phyloP scores from a whole-genome alignment of 768 basidiomycete genomes.

The Lepiota brunneoincarnata region DNA sequence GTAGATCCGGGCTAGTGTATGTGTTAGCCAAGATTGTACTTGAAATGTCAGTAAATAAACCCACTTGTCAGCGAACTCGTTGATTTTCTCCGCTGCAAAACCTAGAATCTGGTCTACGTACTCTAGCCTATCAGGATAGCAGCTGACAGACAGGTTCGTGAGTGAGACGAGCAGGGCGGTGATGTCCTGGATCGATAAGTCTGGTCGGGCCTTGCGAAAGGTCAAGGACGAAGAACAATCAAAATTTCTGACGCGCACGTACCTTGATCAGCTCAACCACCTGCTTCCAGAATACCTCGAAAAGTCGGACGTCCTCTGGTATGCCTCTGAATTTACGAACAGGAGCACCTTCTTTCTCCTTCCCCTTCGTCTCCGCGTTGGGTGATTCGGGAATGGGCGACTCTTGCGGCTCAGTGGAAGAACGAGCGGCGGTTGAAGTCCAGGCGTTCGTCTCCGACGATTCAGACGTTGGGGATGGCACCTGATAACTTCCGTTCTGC shows the following conservation, averaged over 20 bases:
- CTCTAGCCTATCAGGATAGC: constrained; percentile 95
- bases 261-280: constrained; percentile 98
- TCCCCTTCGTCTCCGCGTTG: constrained; percentile 37
- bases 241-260: constrained; percentile 17
- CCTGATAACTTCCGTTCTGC: constrained; percentile 41
- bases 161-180: constrained; percentile 95
- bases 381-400: constrained; percentile 22
- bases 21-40: constrained; percentile 7
- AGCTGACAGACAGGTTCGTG: constrained; percentile 92
- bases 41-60: constrained; percentile 8
- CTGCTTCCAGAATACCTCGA: constrained; percentile 99
- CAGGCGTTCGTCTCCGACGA: constrained; percentile 41
- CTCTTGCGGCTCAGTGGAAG: constrained; percentile 26
- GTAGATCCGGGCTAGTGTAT: constrained; percentile 72
- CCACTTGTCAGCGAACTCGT: constrained; percentile 80
- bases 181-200: constrained; percentile 95
- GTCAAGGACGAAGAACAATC: background rate
- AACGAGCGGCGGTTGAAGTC: constrained; percentile 36
- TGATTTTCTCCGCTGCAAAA: constrained; percentile 84
- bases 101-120: constrained; percentile 95
- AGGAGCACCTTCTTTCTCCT: constrained; percentile 53
- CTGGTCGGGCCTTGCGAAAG: constrained; percentile 79
- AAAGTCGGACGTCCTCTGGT: constrained; percentile 91
- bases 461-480: constrained; percentile 34
- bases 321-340: constrained; percentile 91